Evolutionary conservation across 768 basidiomycete species (phyloP), one percentile per base, ranked within the genome.

Genomic region (Termitomyces bulborhizus): DNA sequence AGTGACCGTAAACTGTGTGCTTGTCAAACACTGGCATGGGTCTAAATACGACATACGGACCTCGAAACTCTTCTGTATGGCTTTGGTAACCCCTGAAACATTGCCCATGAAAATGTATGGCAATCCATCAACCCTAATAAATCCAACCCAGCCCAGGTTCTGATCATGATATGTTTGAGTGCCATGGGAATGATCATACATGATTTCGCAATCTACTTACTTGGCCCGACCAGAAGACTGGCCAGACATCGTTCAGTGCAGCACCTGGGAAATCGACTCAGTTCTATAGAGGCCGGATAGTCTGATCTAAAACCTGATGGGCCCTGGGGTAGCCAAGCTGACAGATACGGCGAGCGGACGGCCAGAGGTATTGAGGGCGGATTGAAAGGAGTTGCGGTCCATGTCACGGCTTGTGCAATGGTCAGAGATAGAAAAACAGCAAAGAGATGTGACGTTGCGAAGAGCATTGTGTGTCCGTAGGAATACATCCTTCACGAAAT

Each of bases 191-290:
- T 57, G 36, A 27, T 8, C 1, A n/a, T 31, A 34, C 29, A 9
- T 27, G 27, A 26, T 3, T 6, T 32, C 7, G 8, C 5, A 8
- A 32, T 50, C 6, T 54, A 54, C 62, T 73, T 58, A 82, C 82
- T 62, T 72, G 69, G 8, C 84, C 83, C 45, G 81, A 82, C 85
- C 86, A 88, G 62, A 87, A 87, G 4, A 72, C 76, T 0, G 85
- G 80, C 84, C 84, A 86, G 27, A 65, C 81, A 44, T 70, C 79
- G 61, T 79, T 78, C 54, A 77, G 62, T 26, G 76, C 73, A 7
- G 68, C 67, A 18, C 73, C 31, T 32, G 31, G 8, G 8, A 32
- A 1, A 32, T 32, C 5, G 8, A 32, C 31, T 32, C 31, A 32
- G 31, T 31, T 7, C 6, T 32, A 32, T 8, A 32, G 8, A 32